Evolutionary conservation across 192 early-diverging fungal genomes (phyloP), one percentile per base, ranked within the genome.

Genomic region (Borealophlyctis nickersoniae): DNA sequence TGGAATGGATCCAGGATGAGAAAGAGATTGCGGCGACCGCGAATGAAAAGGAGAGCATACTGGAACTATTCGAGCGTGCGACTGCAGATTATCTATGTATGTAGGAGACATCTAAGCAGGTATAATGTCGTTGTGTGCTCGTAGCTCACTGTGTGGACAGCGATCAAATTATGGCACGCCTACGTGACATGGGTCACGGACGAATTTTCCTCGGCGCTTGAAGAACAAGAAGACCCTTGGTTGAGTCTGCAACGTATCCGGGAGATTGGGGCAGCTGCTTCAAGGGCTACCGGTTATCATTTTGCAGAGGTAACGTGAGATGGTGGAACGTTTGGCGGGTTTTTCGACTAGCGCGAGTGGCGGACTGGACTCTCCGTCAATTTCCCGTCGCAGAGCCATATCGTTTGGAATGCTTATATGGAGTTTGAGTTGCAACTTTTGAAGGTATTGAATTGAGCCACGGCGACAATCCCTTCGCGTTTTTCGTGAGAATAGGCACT

Each of bases 1-100:
- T 85, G 56, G 82, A 87, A 52, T 89, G 88, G 89, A 83, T 91
- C 51, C 66, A 88, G 31, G 87, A 88, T 60, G 86, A 87, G 45
- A 69, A 71, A 27, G 70, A 69, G 11, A 58, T 81, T 48, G 81
- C 79, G 3, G 55, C 58, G 34, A 75, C 64, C 2, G 54, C 64
- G 52, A 77, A 78, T n/a, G 77, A 81, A 35, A 85, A 80, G 58
- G 50, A 60, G 28, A 63, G 61, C 7, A 50, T 91, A 0, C 60
- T 83, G 2, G 58, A 71, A 0, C 62, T 92, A 1, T 91, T 84
- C 58, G 53, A 70, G 19, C 30, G 63, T 49, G 84, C 88, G 0
- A 67, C 75, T 0, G 34, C 87, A 32, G 89, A 92, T 34, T 92
- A 92, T 52, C 66, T 89, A 32, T 92, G 89, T 90, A 81, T 13